A percentile compares a stretch with the other conserved stretches of the same genome.
Evolutionary conservation across 371 early-diverging fungal genomes (phyloP).

Genomic region (Circinella minor): DNA sequence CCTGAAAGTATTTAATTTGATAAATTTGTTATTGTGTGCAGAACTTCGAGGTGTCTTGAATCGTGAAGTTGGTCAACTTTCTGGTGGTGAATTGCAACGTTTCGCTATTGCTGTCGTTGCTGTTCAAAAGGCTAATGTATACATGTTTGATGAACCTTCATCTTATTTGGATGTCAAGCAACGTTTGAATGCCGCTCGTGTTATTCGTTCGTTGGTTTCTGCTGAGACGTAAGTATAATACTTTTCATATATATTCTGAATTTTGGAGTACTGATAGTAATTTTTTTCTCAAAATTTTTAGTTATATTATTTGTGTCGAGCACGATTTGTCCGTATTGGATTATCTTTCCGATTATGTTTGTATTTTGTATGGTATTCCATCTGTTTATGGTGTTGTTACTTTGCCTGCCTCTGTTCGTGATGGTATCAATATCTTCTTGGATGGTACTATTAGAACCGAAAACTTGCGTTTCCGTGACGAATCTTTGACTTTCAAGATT

Average conservation of each 20-base stretch:
- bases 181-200: conserved; percentile 96
- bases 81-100: conserved; percentile 99
- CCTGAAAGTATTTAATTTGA: not conserved
- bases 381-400: conserved; percentile 99
- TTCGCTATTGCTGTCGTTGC: conserved; percentile 95
- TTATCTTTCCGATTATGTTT: conserved; percentile 99
- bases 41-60: conserved; percentile 88
- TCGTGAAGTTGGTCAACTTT: conserved; percentile 92
- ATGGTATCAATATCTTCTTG: conserved; percentile 99
- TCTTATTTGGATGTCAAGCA: conserved; percentile 99
- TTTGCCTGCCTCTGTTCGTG: conserved; percentile 97
- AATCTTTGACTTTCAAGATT: conserved; percentile 95
- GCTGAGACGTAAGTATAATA: conserved; percentile 51
- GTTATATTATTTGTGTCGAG: conserved; percentile 98
- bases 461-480: conserved; percentile 99
- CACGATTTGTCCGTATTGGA: conserved; percentile 99
- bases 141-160: conserved; percentile 99
- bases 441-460: conserved; percentile 99
- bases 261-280: not conserved
- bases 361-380: conserved; percentile 98
- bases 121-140: conserved; percentile 92
- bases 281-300: conserved; percentile 18
- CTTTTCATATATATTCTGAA: not conserved
- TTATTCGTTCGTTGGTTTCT: conserved; percentile 88
- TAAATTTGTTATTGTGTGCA: conserved; percentile 19